phyloP scores from a whole-genome alignment of 2,329 filamentous ascomycete genomes.

The Cercospora nicotianae region DNA sequence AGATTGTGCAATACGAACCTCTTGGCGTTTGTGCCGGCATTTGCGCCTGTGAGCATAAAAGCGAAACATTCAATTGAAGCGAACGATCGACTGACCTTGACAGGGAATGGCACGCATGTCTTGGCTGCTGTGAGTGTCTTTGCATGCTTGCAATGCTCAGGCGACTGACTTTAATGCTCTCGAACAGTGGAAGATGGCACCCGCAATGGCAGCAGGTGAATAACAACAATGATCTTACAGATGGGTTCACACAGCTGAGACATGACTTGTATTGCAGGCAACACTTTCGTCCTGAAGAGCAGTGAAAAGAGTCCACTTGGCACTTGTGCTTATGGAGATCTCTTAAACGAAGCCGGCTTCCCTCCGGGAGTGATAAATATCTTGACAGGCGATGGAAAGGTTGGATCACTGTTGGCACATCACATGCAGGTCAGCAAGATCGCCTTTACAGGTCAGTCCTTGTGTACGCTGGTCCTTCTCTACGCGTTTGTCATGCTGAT shows the following conservation, averaged over 20 bases:
- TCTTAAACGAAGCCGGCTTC: constrained; percentile 51
- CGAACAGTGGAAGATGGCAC: constrained; percentile 55
- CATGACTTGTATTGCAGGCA: constrained; percentile 45
- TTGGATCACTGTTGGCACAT: constrained; percentile 39
- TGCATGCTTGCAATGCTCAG: too few species aligned
- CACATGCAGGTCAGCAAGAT: constrained; percentile 55
- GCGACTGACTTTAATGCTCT: background rate
- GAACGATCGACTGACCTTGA: background rate
- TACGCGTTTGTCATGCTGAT: background rate
- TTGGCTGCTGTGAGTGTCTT: constrained; percentile 36
- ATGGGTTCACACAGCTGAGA: background rate
- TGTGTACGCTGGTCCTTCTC: background rate
- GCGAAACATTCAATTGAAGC: too few species aligned
- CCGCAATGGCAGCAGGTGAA: constrained; percentile 52
- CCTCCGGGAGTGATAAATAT: constrained; percentile 48
- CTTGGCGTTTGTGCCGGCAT: constrained; percentile 46
- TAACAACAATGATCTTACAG: background rate
- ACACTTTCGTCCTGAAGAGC: constrained; percentile 62
- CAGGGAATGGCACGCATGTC: background rate
- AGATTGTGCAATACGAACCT: constrained; percentile 43
- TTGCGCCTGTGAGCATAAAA: constrained; percentile 36
- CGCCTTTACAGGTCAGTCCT: constrained; percentile 47
- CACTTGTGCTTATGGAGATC: constrained; percentile 41
- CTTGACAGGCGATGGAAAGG: constrained; percentile 48
- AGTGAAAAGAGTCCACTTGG: constrained; percentile 64